Percentiles rank a stretch among this genome's conserved stretches.
These are phyloP conservation scores for Tolypocladium ovalisporum DNA, from an alignment of 2,329 filamentous ascomycete species.

Conservation along the genomic window DNA sequence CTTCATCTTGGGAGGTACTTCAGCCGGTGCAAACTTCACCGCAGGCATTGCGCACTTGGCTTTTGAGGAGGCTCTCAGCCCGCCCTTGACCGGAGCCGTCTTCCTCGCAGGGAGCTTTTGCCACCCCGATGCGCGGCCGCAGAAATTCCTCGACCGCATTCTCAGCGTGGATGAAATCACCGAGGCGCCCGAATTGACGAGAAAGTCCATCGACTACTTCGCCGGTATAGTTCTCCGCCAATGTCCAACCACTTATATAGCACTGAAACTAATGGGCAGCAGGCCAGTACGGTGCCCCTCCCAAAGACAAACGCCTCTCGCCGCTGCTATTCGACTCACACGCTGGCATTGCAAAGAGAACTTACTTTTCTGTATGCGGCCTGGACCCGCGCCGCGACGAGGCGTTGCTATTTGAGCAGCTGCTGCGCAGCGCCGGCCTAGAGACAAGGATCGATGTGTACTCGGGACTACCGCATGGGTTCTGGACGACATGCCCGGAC, in stretches of 20 bases:
- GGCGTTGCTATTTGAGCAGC: conserved; percentile 31
- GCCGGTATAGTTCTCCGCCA: conserved; percentile 6
- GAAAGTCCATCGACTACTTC: conserved; percentile 23
- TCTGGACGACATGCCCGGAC: conserved; percentile 25
- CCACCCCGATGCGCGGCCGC: conserved; percentile 25
- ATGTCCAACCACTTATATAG: neutral
- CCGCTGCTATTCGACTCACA: conserved; percentile 22
- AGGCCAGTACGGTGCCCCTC: conserved; percentile 16
- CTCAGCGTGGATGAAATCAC: conserved; percentile 25
- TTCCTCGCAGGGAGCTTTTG: conserved; percentile 35
- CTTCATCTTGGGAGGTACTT: conserved; percentile 38
- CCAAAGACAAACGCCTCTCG: conserved; percentile 26
- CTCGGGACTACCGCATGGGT: conserved; percentile 29
- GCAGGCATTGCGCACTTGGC: conserved; percentile 32
- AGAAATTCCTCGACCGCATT: conserved; percentile 21
- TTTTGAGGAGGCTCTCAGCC: conserved; percentile 22
- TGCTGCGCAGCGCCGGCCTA: conserved; percentile 19
- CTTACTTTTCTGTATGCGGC: conserved; percentile 35
- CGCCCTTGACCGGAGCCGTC: conserved; percentile 32
- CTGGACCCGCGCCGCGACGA: conserved; percentile 38
- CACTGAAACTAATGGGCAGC: neutral
- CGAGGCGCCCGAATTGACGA: conserved; percentile 21
- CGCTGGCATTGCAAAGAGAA: conserved; percentile 16
- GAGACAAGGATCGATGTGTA: conserved; percentile 27
- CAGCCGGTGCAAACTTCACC: conserved; percentile 40